phyloP scores from a whole-genome alignment of 169 alveolate species.

The Cryptosporidium andersoni region DNA sequence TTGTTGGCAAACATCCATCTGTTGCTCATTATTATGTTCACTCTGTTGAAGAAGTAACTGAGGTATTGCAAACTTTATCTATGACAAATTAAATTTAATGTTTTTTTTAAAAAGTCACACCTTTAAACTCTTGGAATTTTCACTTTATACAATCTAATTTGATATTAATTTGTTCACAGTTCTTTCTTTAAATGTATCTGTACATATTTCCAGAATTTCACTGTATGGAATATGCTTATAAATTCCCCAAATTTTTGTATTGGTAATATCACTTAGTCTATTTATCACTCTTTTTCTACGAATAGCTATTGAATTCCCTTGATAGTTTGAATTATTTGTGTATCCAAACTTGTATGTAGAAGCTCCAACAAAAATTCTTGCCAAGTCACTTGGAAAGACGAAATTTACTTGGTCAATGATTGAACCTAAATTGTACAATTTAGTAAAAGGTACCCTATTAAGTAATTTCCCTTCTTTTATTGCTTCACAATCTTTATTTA shows the following conservation, averaged over 20 bases:
- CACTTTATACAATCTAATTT: background rate
- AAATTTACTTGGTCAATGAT: constrained; percentile 24
- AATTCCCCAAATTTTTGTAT: constrained; percentile 43
- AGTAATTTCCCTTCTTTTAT: background rate
- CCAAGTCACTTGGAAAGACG: constrained; percentile 38
- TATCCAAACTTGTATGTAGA: constrained; percentile 13
- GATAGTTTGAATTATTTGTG: background rate
- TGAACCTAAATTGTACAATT: background rate
- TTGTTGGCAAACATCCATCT: constrained; percentile 48
- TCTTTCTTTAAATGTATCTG: constrained; percentile 27
- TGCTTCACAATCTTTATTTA: background rate
- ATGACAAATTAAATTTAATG: background rate
- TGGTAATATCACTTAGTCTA: background rate
- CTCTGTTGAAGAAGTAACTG: constrained; percentile 46
- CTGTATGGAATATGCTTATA: constrained; percentile 27
- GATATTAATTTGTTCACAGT: background rate
- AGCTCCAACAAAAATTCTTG: constrained; percentile 28
- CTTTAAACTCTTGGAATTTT: background rate
- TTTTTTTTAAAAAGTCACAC: no score
- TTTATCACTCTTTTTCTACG: background rate
- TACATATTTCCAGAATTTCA: constrained; percentile 23
- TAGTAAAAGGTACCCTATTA: background rate
- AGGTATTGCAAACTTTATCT: constrained; percentile 32
- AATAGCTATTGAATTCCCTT: background rate
- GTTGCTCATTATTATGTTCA: constrained; percentile 36